These are phyloP conservation scores for Monilinia fructigena DNA, from an alignment of 2,329 filamentous ascomycete genomes.

Conservation along the genomic window DNA sequence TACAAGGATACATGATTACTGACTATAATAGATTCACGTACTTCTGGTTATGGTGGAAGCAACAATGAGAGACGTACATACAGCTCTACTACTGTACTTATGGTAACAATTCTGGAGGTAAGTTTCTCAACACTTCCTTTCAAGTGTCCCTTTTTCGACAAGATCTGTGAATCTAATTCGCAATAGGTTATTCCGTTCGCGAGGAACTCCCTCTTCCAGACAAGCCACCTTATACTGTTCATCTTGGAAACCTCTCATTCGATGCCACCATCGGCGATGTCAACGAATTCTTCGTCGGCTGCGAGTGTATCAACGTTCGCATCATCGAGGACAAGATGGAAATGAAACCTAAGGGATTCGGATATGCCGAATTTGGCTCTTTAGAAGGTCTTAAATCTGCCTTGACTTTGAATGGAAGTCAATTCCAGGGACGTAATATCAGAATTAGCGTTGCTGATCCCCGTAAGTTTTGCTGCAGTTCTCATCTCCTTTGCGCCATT, in stretches of 20 bases:
- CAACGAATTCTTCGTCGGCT: conserved; percentile 79
- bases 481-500: conserved; percentile 22
- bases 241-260: conserved; percentile 95
- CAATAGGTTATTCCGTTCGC: conserved; percentile 59
- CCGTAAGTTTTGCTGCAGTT: conserved; percentile 63
- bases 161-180: conserved; percentile 26
- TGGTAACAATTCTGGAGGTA: conserved; percentile 38
- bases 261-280: conserved; percentile 84
- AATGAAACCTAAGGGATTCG: conserved; percentile 93
- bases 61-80: conserved; percentile 39
- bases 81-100: conserved; percentile 38
- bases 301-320: conserved; percentile 84
- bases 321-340: conserved; percentile 96
- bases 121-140: conserved; percentile 21
- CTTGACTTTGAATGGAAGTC: conserved; percentile 74
- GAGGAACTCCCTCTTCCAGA: conserved; percentile 84
- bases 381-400: conserved; percentile 91
- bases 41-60: conserved; percentile 35
- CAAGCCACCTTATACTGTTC: conserved; percentile 91
- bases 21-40: conserved; percentile 38
- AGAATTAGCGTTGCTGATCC: conserved; percentile 95
- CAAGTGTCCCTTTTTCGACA: not conserved
- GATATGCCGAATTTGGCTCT: conserved; percentile 90
- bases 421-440: conserved; percentile 85
- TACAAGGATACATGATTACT: conserved; percentile 23